Percentiles rank a stretch among this genome's conserved stretches.
phyloP scores from a whole-genome alignment of 2,329 filamentous ascomycete genomes.

The Truncatella angustata region DNA sequence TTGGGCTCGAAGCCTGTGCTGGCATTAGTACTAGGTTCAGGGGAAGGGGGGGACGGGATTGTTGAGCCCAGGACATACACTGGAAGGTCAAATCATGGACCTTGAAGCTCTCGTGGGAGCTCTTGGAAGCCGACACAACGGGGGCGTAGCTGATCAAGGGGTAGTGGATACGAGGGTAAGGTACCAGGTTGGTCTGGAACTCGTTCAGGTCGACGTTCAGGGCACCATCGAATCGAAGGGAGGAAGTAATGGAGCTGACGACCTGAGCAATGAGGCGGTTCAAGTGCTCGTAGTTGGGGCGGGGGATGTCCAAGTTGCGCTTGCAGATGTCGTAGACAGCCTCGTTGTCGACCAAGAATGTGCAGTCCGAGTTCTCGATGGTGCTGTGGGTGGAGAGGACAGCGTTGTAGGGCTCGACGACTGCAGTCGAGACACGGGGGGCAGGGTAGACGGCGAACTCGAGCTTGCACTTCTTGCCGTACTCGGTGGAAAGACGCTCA shows the following conservation, averaged over 20 bases:
- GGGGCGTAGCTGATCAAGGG: constrained; percentile 72
- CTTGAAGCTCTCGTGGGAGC: constrained; percentile 85
- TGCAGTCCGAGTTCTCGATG: constrained; percentile 76
- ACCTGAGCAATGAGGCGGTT: constrained; percentile 74
- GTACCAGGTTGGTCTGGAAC: constrained; percentile 75
- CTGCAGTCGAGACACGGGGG: constrained; percentile 66
- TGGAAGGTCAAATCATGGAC: constrained; percentile 74
- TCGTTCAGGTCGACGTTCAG: constrained; percentile 75
- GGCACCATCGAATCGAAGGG: constrained; percentile 69
- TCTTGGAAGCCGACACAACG: constrained; percentile 71
- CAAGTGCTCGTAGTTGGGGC: constrained; percentile 68
- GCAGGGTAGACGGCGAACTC: constrained; percentile 73
- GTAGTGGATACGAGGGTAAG: constrained; percentile 73
- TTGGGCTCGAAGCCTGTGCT: constrained; percentile 77
- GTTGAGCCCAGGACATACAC: too few relatives aligned
- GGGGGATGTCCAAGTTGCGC: constrained; percentile 67
- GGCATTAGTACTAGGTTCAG: too few relatives aligned
- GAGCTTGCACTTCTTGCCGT: constrained; percentile 75
- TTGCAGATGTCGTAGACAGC: constrained; percentile 75
- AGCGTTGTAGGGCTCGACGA: constrained; percentile 74
- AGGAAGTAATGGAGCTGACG: constrained; percentile 72
- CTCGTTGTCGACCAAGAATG: constrained; percentile 75
- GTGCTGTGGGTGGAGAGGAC: constrained; percentile 73
- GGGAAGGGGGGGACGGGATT: too few relatives aligned
- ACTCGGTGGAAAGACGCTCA: constrained; percentile 71